Base-by-base conservation (phyloP, 441 rosid species). In the Syzygium malaccense region DNA sequence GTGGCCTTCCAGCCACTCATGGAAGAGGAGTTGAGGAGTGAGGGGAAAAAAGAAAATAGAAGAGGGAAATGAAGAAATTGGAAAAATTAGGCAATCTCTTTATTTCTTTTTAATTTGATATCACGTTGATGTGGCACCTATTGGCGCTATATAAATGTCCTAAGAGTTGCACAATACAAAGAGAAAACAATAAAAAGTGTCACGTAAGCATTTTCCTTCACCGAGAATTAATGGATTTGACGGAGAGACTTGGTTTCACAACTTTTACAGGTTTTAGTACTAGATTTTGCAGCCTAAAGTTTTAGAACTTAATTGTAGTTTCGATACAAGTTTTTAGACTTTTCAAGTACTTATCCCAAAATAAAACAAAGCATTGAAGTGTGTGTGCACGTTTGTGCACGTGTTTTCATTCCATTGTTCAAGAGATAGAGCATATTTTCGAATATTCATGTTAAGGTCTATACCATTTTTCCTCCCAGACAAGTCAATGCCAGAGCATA, bases 391-490 rank as follows among this genome's bases (percentile, higher is more conserved):
- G 0, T 37, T 14, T 20, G 28, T 20, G 80, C n/a, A 71, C n/a
- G 10, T 75, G n/a, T 41, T 75, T 41, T 75, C 83, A 75, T 75
- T 23, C 83, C 51, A 41, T 75, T 41, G n/a, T 75, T 26, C 83
- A 23, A 41, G 51, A 41, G n/a, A 75, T 41, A 13, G 53, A 75
- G 3, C 83, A 75, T 75, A 75, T 25, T 41, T 75, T 75, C 41
- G 4, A 75, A 14, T 41, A 26, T 75, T 41, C 51, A 75, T 13
- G n/a, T 6, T 75, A 85, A 85, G 51, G 49, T 20, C n/a, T 20
- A 88, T 94, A 98, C 99, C 99, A 94, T 98, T 97, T 93, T 95
- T 97, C 94, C 96, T 96, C 95, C 96, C 94, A 89, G 96, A 94
- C 58, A 89, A 85, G 91, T 98, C 97, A 85, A 93, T 92, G 54